Evolutionary conservation across 768 basidiomycete species (phyloP).

Genomic region (Xerocomellus amylosporus): DNA sequence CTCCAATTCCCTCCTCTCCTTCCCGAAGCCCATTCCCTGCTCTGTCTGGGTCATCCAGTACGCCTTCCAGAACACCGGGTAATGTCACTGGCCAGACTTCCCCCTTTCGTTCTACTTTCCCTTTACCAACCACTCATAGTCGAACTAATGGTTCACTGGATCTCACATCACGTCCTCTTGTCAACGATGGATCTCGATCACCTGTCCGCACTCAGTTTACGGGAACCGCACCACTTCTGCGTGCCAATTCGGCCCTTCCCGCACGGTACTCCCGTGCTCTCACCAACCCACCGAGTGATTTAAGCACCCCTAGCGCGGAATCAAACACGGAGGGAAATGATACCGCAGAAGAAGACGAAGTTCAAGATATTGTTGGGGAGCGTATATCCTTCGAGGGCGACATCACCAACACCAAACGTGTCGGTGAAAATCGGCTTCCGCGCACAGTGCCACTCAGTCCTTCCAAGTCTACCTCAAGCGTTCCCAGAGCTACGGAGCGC

Average conservation of each 20-base stretch:
- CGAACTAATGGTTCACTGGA: constrained; percentile 26
- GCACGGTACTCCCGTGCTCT: constrained; percentile 32
- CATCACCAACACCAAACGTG: constrained; percentile 47
- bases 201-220: constrained; percentile 29
- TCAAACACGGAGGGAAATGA: constrained; percentile 26
- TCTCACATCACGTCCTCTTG: constrained; percentile 16
- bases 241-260: constrained; percentile 42
- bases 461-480: constrained; percentile 20
- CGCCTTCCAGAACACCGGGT: constrained; percentile 15
- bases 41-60: constrained; percentile 4
- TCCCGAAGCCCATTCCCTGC: constrained; percentile 22
- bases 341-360: constrained; percentile 26
- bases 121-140: constrained; percentile 30
- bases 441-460: constrained; percentile 53
- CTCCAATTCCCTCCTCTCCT: constrained; percentile 34
- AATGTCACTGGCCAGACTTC: constrained; percentile 25
- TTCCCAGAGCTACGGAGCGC: constrained; percentile 2
- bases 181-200: constrained; percentile 23
- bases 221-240: constrained; percentile 34
- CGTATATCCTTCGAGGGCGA: constrained; percentile 26
- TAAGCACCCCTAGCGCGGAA: constrained; percentile 2
- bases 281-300: constrained; percentile 13
- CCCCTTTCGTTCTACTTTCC: constrained; percentile 33
- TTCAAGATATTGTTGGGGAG: constrained; percentile 29
- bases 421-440: constrained; percentile 44